Evolutionary conservation across 257 asterid genomes (phyloP).

Genomic region (Nicotiana tomentosiformis): DNA sequence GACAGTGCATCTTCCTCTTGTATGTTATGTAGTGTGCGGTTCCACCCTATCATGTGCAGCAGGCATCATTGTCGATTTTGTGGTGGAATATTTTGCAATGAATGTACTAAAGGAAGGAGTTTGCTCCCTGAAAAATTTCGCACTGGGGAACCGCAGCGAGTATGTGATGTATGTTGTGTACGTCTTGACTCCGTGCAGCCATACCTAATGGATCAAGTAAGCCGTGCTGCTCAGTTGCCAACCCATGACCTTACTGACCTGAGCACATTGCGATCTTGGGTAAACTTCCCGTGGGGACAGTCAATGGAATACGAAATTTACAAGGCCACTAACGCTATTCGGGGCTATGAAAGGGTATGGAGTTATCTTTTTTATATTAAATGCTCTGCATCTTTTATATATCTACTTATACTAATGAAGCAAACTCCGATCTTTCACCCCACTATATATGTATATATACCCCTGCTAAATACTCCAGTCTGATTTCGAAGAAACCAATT

Average conservation of each 20-base stretch:
- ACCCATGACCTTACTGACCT: constrained; percentile 88
- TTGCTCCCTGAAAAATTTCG: constrained; percentile 81
- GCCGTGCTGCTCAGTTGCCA: constrained; percentile 92
- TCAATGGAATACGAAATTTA: constrained; percentile 95
- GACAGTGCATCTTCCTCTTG: constrained; percentile 89
- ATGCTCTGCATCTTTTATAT: not conserved
- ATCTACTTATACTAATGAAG: not conserved
- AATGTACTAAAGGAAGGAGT: constrained; percentile 87
- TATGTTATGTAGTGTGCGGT: constrained; percentile 83
- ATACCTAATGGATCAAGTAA: constrained; percentile 73
- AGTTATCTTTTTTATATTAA: not conserved
- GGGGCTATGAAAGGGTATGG: constrained; percentile 65
- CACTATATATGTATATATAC: not conserved
- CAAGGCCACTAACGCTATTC: constrained; percentile 85
- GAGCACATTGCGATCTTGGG: constrained; percentile 98
- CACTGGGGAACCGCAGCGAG: constrained; percentile 66
- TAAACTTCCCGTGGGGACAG: constrained; percentile 99
- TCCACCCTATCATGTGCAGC: constrained; percentile 94
- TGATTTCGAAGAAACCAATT: not conserved
- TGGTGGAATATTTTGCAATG: constrained; percentile 92
- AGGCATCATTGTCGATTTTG: constrained; percentile 98
- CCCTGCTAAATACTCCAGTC: not conserved
- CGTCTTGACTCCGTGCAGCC: constrained; percentile 91
- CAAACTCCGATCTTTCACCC: not conserved
- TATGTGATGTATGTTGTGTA: constrained; percentile 94